Evolutionary conservation across 177 flowering plant species (phyloP).

Genomic region (Viscum album): DNA sequence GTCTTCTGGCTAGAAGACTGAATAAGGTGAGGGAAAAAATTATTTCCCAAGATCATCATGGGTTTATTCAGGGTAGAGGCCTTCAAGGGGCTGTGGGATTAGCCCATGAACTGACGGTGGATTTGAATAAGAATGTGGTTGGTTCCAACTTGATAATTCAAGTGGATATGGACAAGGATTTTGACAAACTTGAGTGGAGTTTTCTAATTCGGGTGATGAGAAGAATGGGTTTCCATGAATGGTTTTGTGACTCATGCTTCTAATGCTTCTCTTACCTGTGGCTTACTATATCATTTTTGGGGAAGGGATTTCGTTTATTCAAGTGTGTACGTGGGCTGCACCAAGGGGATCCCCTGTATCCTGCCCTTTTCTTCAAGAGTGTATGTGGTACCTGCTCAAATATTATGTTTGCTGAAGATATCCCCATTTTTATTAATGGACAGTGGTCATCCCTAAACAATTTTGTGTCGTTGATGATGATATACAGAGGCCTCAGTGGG

Average conservation of each 20-base stretch:
- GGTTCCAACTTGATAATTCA: neutral
- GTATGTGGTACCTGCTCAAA: no score
- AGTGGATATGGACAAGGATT: neutral
- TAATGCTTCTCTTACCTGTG: neutral
- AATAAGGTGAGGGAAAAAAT: no score
- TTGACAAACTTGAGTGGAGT: neutral
- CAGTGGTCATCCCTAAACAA: no score
- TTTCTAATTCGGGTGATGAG: neutral
- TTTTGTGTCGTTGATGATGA: no score
- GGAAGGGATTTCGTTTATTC: neutral
- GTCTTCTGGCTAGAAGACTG: no score
- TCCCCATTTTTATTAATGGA: no score
- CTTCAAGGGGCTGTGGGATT: no score
- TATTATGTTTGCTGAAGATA: no score
- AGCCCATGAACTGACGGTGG: neutral
- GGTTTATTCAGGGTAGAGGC: no score
- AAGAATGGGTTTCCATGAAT: neutral
- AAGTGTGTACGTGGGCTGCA: neutral
- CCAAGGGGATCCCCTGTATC: neutral
- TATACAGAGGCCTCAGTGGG: no score
- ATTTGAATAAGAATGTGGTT: neutral
- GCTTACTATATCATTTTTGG: neutral
- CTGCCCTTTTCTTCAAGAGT: no score
- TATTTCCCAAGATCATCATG: no score
- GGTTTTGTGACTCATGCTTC: neutral